Conservation (phyloP, 345 rosid species). For the Citrus trifoliata region DNA sequence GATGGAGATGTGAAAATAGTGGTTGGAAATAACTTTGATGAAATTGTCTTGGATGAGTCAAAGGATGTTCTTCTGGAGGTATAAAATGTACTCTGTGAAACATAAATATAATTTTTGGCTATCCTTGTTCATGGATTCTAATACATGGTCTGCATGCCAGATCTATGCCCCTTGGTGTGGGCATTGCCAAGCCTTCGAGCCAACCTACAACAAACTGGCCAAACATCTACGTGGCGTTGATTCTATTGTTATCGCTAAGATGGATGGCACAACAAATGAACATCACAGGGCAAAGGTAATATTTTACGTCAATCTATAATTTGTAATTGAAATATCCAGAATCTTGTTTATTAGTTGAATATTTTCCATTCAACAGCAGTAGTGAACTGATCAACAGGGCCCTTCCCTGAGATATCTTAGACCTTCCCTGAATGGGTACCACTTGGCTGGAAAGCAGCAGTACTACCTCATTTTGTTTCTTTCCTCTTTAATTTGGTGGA, state of each 20-base stretch:
- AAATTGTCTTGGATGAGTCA: slow-evolving; percentile 86
- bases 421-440: not conserved
- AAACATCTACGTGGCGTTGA: slow-evolving; percentile 76
- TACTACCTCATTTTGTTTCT: not conserved
- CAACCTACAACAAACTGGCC: slow-evolving; percentile 90
- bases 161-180: slow-evolving; percentile 99
- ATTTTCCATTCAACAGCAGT: not conserved
- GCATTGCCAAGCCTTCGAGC: slow-evolving; percentile 96
- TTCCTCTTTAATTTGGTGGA: not conserved
- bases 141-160: slow-evolving; percentile 33
- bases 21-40: slow-evolving; percentile 90
- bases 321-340: not conserved
- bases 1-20: slow-evolving; percentile 95
- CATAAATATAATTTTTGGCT: not conserved
- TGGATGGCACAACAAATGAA: slow-evolving; percentile 99
- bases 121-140: not conserved
- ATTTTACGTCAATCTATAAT: not conserved
- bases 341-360: not conserved
- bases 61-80: slow-evolving; percentile 99
- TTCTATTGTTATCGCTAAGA: slow-evolving; percentile 89
- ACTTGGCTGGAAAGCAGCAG: not conserved
- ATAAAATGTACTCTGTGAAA: slow-evolving; percentile 8
- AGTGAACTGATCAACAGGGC: not conserved
- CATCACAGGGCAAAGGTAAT: slow-evolving; percentile 97
- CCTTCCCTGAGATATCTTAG: not conserved